Evolutionary conservation across 805 yeast genomes (phyloP), one percentile per base, ranked within the genome.

Genomic region (Wickerhamomyces hampshirensis): DNA sequence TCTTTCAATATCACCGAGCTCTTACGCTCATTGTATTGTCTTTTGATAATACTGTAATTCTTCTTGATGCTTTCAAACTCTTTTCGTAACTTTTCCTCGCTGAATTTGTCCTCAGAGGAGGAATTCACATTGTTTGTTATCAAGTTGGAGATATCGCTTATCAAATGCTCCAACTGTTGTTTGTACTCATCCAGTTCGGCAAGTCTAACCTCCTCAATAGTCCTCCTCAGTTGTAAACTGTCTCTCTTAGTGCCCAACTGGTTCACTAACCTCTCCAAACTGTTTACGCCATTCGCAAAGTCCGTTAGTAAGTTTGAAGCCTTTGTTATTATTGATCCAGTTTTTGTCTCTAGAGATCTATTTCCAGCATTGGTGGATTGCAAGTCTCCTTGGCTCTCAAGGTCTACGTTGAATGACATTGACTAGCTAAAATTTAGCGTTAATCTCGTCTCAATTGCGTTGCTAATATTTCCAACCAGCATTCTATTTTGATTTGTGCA

Each of bases 61-160:
- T 60, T 60, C 42, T 71, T 69, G 15, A 83, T 65, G 14, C 66
- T 69, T 21, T 64, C 64, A 47, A 75, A 77, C 55, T 84, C 91
- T 16, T 64, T 65, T 12, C 65, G 61, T 14, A 84, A 56, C 39
- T 82, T 70, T 28, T 54, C 59, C 31, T 51, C 55, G 26, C 52
- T 53, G 38, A 53, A 54, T 30, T 45, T 48, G 27, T 47, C 55
- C 26, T 47, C 48, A 15, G 46, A 41, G 5, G 38, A 37, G 13
- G 46, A 39, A 18, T 26, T 14, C 11, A 26, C 23, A 30, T 38
- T 41, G 17, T 29, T 43, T 3, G 55, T 30, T 17, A 51, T 40
- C 18, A 54, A 31, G 24, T 46, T 47, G 2, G 53, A 44, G 2
- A 51, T 47, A 32, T 48, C 56, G 31, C 46, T 47, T 6, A 41